Base-by-base conservation (phyloP, 2,329 filamentous ascomycete species). In the Talaromyces pinophilus region DNA sequence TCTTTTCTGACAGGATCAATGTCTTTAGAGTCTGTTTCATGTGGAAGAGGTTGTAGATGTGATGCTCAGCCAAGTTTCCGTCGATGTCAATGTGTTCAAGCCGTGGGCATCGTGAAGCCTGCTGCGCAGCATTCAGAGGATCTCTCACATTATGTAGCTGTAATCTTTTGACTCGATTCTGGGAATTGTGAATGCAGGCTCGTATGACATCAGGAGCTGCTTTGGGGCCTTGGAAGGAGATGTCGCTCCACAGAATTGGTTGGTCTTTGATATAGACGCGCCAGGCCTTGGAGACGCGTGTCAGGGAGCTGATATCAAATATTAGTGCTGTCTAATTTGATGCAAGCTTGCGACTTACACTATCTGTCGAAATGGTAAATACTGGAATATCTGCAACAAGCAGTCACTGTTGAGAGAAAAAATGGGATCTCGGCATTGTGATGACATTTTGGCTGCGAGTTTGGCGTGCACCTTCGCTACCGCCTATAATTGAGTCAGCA, bases 1-100 rank as follows among this genome's bases (percentile, higher is more conserved):
- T 60, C 33, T 35, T 70, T 70, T 64, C 77, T 73, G 13, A 79
- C 70, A 25, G 67, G 67, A 25, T 75, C 71, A n/a, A 75, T 59
- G 38, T 68, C 68, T 6, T 68, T 38, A 67, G 25, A 22, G 22
- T 63, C 6, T 35, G 44, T 35, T 63, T 67, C 30, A 13, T 25
- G 19, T 48, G 52, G 28, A 59, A 67, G 25, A 33, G 54, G 5
- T 63, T 33, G n/a, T 33, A 63, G 11, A 63, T 59, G 15, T 63
- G 54, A 10, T 40, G 48, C 44, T 67, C 52, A 42, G 44, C n/a
- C 35, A 63, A 30, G 13, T 15, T n/a, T 19, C 44, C 28, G 40
- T 63, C 35, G 38, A 67, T 7, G 42, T 66, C 64, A 11, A 66
- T 17, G 30, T 60, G 61, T 48, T 67, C 60, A 30, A 67, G 65